phyloP scores from a whole-genome alignment of 371 early-diverging fungal species.

The Dichotomocladium elegans region DNA sequence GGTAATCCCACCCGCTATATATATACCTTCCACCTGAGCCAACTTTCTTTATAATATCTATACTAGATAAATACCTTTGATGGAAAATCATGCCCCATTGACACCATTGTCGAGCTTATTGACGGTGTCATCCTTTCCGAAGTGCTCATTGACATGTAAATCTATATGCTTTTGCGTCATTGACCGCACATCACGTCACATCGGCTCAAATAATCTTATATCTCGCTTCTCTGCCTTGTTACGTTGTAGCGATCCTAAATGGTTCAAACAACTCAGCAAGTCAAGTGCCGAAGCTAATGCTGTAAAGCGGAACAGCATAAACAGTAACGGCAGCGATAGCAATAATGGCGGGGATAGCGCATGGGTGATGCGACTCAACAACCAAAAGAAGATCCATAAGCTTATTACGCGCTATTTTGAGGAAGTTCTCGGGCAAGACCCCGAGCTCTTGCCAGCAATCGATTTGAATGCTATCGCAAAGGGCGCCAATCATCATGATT shows the following conservation, averaged over 20 bases:
- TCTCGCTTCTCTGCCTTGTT: not conserved
- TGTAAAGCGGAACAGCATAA: slow-evolving; percentile 16
- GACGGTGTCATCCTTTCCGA: slow-evolving; percentile 81
- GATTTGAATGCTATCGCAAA: slow-evolving; percentile 84
- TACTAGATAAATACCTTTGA: slow-evolving; percentile 80
- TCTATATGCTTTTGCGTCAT: not conserved
- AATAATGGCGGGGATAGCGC: slow-evolving; percentile 41
- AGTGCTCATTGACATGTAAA: slow-evolving; percentile 82
- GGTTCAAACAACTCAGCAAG: slow-evolving; percentile 74
- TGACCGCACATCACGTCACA: no score
- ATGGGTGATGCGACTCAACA: slow-evolving; percentile 91
- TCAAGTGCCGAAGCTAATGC: no score
- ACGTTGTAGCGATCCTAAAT: slow-evolving; percentile 72
- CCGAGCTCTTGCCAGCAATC: slow-evolving; percentile 49
- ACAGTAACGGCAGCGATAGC: slow-evolving; percentile 28
- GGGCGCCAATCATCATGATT: slow-evolving; percentile 68
- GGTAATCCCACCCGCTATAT: slow-evolving; percentile 34
- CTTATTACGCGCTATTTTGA: slow-evolving; percentile 83
- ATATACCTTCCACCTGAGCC: no score
- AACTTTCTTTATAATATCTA: no score
- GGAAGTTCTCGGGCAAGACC: slow-evolving; percentile 72
- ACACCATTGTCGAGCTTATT: slow-evolving; percentile 69
- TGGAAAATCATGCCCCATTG: slow-evolving; percentile 56
- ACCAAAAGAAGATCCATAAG: slow-evolving; percentile 85
- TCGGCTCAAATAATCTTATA: not conserved